Percentiles rank a stretch among this genome's conserved stretches.
These are phyloP conservation scores for Polytrichum commune DNA, from an alignment of 225 moss, liverwort and hornwort genomes.

Conservation along the genomic window DNA sequence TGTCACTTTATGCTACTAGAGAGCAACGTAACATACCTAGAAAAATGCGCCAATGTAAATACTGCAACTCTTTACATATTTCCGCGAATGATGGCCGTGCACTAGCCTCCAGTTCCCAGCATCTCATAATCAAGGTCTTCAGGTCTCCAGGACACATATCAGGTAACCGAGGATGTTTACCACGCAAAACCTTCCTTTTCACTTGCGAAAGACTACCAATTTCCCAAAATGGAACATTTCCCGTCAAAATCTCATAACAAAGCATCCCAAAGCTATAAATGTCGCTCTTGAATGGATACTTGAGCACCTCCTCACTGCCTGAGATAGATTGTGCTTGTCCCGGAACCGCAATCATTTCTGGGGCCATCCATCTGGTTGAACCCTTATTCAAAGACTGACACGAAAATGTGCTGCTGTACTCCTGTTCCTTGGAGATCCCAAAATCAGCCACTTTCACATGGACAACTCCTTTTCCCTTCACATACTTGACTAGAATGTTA, in stretches of 20 bases:
- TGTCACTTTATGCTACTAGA: too few relatives aligned
- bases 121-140: conserved; percentile 6
- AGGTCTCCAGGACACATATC: neutral
- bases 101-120: neutral
- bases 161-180: conserved; percentile 1
- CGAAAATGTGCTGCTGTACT: conserved; percentile 6
- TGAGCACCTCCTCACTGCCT: neutral
- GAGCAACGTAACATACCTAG: neutral
- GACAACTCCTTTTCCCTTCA: neutral
- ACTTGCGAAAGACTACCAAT: neutral
- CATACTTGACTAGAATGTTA: conserved; percentile 1
- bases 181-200: neutral
- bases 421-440: conserved; percentile 9
- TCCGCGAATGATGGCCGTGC: neutral
- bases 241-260: conserved; percentile 15
- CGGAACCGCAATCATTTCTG: neutral
- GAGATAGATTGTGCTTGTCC: neutral
- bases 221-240: neutral
- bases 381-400: neutral
- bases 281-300: conserved; percentile 13
- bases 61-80: conserved; percentile 5
- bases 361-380: conserved; percentile 19
- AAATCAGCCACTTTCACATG: conserved; percentile 24
- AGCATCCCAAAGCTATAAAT: conserved; percentile 26
- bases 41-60: too few relatives aligned